phyloP scores from a whole-genome alignment of 2,329 filamentous ascomycete species.

The Hymenoscyphus fraxineus region DNA sequence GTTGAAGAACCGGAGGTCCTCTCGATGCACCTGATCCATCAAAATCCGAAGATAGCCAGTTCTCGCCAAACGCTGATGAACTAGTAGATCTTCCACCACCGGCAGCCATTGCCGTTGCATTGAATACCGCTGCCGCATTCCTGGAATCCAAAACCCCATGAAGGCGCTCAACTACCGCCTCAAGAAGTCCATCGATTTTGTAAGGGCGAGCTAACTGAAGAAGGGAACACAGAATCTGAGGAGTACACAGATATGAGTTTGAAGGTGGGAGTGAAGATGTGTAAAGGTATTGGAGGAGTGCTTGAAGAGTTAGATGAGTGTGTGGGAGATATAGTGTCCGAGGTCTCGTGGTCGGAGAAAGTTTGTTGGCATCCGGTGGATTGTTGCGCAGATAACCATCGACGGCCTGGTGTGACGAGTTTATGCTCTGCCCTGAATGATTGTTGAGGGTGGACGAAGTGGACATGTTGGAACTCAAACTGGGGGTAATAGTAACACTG shows the following conservation, averaged over 20 bases:
- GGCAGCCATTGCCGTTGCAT: constrained; percentile 95
- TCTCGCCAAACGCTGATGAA: constrained; percentile 43
- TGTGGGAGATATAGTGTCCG: constrained; percentile 90
- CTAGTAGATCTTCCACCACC: constrained; percentile 84
- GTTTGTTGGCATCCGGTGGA: constrained; percentile 42
- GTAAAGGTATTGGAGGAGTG: constrained; percentile 89
- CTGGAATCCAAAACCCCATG: constrained; percentile 86
- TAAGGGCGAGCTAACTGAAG: constrained; percentile 92
- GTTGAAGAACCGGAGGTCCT: constrained; percentile 18
- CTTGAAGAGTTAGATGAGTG: constrained; percentile 82
- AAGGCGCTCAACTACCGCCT: constrained; percentile 86
- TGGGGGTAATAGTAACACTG: constrained; percentile 78
- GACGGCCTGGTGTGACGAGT: constrained; percentile 10
- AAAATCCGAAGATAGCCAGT: constrained; percentile 48
- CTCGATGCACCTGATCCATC: constrained; percentile 25
- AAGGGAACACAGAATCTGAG: constrained; percentile 92
- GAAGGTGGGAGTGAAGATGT: constrained; percentile 80
- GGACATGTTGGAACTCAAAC: constrained; percentile 49
- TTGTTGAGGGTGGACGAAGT: constrained; percentile 45
- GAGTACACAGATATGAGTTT: constrained; percentile 77
- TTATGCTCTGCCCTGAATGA: constrained; percentile 21
- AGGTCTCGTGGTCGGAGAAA: constrained; percentile 65
- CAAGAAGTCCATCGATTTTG: constrained; percentile 84
- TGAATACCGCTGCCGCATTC: constrained; percentile 96
- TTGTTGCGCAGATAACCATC: constrained; percentile 20